Base-by-base conservation (phyloP, 148 eudicot species). In the Heliamphora exappendiculata region DNA sequence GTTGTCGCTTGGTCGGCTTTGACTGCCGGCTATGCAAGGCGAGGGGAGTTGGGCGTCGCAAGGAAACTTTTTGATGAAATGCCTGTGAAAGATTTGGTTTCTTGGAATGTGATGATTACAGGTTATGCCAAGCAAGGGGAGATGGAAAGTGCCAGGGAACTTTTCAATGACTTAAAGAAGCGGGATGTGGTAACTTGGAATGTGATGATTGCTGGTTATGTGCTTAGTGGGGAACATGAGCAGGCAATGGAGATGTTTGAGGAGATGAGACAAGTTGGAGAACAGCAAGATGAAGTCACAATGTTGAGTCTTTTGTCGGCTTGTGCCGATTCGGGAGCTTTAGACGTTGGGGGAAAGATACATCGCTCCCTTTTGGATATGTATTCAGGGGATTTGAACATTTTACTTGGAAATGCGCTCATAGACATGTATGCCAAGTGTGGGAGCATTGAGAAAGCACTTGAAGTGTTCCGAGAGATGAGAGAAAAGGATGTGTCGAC, bases 381-480 rank as follows among this genome's bases (percentile, higher is more conserved):
- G 82, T 62, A 74, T 37, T 33, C 69, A 16, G 83, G 82, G 47
- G 74, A 78, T 10, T 63, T 86, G 70, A 82, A 80, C 69, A 63
- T 84, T 68, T 55, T 84, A 14, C 73, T 82, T 8, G 88, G 89
- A 2, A 89, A 89, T 84, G 90, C 85, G 7, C 85, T 89, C 33
- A 82, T 86, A 67, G 93, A 89, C 63, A 89, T 89, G 93, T 87
- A 89, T 74, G 90, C 90, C 0, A 89, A 87, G 80, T 87, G 90
- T 77, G 90, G 93, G 50, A 83, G 82, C 75, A 81, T 89, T 19
- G 77, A 77, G 34, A 82, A 72, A 78, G 89, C 93, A 7, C 67
- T 82, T 50, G 57, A 76, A 11, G 90, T 87, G 8, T 89, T 89
- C 45, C 57, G 28, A 5, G 58, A 75, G 29, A 87, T 89, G 87